Conservation (phyloP, 2,329 filamentous ascomycete genomes). For the Cercospora sojina region DNA sequence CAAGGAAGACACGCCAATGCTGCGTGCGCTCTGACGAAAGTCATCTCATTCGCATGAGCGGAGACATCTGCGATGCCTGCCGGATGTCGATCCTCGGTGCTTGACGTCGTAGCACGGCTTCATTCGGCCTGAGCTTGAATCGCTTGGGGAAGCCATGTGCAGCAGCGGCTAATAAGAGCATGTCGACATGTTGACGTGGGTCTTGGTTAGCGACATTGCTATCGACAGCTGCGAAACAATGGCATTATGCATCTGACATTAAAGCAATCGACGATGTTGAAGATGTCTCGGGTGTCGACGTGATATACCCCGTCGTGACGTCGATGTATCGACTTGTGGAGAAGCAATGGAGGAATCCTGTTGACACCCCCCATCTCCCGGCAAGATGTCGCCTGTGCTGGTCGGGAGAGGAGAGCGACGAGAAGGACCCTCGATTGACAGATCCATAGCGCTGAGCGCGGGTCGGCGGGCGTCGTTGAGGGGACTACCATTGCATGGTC, state of each 20-base stretch:
- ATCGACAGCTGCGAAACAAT: background rate
- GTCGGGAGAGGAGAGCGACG: background rate
- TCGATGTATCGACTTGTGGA: background rate
- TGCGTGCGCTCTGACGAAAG: background rate
- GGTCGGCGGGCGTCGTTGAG: background rate
- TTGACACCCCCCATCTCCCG: background rate
- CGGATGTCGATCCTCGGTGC: slow-evolving; percentile 1
- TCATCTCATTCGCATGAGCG: background rate
- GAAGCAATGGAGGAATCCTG: background rate
- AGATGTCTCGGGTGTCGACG: background rate
- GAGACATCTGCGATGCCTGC: slow-evolving; percentile 5
- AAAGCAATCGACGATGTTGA: background rate
- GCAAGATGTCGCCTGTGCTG: background rate
- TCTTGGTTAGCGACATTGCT: background rate
- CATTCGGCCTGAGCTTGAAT: background rate
- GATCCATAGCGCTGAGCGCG: background rate
- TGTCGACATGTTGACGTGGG: slow-evolving; percentile 1
- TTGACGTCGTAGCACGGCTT: background rate
- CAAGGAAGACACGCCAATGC: background rate
- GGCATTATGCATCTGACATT: background rate
- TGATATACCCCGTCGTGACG: background rate
- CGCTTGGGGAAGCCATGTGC: background rate
- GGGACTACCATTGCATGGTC: background rate
- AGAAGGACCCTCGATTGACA: background rate
- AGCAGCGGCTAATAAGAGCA: background rate